These are phyloP conservation scores for Fonsecaea multimorphosa DNA, from an alignment of 2,329 filamentous ascomycete species.

Conservation along the genomic window DNA sequence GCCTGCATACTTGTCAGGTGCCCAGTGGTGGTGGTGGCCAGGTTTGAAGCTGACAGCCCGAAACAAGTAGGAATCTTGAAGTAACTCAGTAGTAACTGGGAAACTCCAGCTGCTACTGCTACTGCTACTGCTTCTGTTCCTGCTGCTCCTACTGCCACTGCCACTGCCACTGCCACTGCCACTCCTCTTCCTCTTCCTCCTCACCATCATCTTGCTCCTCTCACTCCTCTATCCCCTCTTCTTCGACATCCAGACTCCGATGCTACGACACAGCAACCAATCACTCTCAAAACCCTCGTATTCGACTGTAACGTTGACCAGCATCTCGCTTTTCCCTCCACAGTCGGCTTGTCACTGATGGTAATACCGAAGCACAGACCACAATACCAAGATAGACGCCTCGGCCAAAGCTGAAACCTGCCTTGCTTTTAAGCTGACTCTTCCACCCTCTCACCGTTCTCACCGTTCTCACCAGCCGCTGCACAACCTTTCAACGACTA, in stretches of 20 bases:
- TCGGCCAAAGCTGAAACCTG: neutral
- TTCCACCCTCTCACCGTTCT: neutral
- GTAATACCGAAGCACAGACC: neutral
- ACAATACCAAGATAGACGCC: neutral
- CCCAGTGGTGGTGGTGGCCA: neutral
- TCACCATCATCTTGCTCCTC: neutral
- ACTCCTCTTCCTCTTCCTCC: neutral
- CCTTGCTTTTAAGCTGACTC: neutral
- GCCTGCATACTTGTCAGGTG: neutral
- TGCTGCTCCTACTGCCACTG: neutral
- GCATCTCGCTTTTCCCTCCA: neutral
- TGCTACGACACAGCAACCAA: neutral
- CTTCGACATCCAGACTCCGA: neutral
- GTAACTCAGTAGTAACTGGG: neutral
- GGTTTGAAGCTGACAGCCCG: slow-evolving; percentile 1
- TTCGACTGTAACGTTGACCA: neutral
- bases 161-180: neutral
- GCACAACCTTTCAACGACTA: neutral
- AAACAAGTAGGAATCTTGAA: neutral
- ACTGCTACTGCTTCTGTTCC: neutral
- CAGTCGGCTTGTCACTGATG: neutral
- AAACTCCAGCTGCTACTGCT: too few species aligned
- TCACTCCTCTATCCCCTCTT: neutral
- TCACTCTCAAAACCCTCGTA: neutral
- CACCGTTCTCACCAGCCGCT: neutral